Percentiles rank a stretch among this genome's conserved stretches.
These are phyloP conservation scores for Salix purpurea DNA, from an alignment of 345 rosid genomes.

Conservation along the genomic window DNA sequence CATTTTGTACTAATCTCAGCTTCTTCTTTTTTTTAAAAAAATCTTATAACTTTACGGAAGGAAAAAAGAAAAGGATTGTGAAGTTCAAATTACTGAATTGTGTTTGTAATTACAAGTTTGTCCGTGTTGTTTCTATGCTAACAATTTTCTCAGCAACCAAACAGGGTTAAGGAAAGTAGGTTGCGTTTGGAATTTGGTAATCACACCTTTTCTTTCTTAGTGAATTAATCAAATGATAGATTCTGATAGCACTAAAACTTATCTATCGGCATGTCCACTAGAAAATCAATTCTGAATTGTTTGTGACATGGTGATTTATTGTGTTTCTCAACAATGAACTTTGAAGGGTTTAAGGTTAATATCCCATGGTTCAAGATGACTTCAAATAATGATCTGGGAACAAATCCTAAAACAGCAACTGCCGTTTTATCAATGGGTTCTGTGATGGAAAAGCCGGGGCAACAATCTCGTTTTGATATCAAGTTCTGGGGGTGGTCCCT, in stretches of 20 bases:
- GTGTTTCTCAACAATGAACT: constrained; percentile 35
- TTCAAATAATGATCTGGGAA: constrained; percentile 34
- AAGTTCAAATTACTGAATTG: too few species aligned
- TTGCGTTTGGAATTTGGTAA: too few species aligned
- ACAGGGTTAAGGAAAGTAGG: too few species aligned
- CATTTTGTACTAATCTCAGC: not conserved
- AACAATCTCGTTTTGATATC: constrained; percentile 35
- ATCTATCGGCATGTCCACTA: not conserved
- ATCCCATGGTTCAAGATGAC: constrained; percentile 37
- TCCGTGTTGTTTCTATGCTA: too few species aligned
- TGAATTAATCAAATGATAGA: not conserved
- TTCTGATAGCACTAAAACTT: not conserved
- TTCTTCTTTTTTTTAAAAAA: too few species aligned
- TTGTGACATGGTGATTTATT: constrained; percentile 7
- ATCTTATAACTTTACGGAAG: too few species aligned
- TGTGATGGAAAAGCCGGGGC: constrained; percentile 32
- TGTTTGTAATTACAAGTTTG: too few species aligned
- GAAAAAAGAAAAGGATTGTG: too few species aligned
- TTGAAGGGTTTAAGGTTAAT: constrained; percentile 34
- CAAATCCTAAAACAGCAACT: constrained; percentile 10
- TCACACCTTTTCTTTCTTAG: not conserved
- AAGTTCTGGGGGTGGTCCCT: constrained; percentile 63
- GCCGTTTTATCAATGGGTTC: not conserved
- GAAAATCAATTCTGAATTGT: not conserved
- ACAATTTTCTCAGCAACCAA: too few species aligned